A percentile compares a stretch with the other conserved stretches of the same genome.
phyloP scores from a whole-genome alignment of 768 basidiomycete species.

The Neoboletus magnificus region DNA sequence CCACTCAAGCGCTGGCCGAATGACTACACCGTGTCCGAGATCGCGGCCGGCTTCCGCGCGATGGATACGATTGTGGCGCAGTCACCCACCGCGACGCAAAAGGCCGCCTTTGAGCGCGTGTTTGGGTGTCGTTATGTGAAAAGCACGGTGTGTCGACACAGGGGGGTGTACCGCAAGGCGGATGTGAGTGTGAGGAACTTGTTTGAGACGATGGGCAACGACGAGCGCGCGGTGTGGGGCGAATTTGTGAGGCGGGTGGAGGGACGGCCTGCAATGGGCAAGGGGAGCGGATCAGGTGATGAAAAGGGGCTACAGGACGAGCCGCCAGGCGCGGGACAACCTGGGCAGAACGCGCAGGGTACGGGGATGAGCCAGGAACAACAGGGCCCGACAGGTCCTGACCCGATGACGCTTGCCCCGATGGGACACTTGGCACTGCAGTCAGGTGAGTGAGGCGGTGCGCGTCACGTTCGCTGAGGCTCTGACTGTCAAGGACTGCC shows the following conservation, averaged over 20 bases:
- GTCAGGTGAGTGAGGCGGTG: constrained; percentile 12
- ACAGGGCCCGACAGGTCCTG: constrained; percentile 16
- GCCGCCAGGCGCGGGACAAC: constrained; percentile 1
- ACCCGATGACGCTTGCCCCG: constrained; percentile 12
- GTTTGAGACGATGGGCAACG: constrained; percentile 53
- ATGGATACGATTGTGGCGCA: constrained; percentile 39
- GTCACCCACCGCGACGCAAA: constrained; percentile 51
- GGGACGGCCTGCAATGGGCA: constrained; percentile 39
- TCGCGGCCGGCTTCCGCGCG: constrained; percentile 56
- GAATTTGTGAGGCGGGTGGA: constrained; percentile 65
- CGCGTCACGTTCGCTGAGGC: not conserved
- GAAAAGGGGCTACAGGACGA: constrained; percentile 24
- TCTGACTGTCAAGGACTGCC: not conserved
- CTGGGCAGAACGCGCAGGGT: constrained; percentile 1
- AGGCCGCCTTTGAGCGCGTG: constrained; percentile 64
- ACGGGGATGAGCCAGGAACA: constrained; percentile 14
- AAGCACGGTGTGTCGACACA: constrained; percentile 68
- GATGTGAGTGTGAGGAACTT: constrained; percentile 42
- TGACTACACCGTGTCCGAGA: constrained; percentile 67
- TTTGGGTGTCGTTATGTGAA: constrained; percentile 72
- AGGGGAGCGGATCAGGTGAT: constrained; percentile 23
- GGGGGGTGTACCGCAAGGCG: constrained; percentile 65
- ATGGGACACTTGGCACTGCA: constrained; percentile 21
- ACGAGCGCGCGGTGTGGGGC: constrained; percentile 62
- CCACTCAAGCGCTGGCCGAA: constrained; percentile 75